A percentile compares a stretch with the other conserved stretches of the same genome.
These are phyloP conservation scores for Beverwykella pulmonaria DNA, from an alignment of 495 filamentous ascomycete genomes.

Conservation along the genomic window DNA sequence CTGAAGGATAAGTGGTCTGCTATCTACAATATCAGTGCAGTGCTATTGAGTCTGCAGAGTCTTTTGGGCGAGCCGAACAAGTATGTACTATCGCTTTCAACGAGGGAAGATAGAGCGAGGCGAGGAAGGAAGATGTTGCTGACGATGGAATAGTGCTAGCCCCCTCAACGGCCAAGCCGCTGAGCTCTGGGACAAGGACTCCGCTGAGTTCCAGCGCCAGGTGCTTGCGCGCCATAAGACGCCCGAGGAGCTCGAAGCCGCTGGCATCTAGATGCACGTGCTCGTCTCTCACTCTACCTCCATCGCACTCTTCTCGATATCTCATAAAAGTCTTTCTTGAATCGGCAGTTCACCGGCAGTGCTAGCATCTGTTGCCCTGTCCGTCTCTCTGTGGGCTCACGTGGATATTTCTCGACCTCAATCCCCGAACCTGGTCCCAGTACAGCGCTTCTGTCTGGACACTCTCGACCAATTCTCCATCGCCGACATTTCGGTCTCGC, in stretches of 20 bases:
- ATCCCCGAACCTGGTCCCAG: background rate
- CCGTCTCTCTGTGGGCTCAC: background rate
- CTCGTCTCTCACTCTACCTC: background rate
- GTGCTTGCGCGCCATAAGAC: conserved; percentile 68
- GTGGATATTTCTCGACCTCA: background rate
- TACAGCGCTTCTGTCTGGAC: background rate
- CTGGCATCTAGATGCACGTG: background rate
- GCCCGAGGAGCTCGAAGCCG: conserved; percentile 52
- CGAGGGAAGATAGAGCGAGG: too few species aligned
- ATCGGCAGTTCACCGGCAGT: background rate
- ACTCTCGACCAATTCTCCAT: too few species aligned
- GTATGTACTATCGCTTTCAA: conserved; percentile 54
- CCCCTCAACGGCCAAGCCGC: conserved; percentile 96
- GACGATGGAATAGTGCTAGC: conserved; percentile 66
- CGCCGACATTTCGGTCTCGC: too few species aligned
- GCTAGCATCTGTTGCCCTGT: too few species aligned
- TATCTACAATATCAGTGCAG: conserved; percentile 91
- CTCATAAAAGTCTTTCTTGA: background rate
- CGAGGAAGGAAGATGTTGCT: too few species aligned
- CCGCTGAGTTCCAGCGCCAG: conserved; percentile 79
- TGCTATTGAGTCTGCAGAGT: conserved; percentile 91
- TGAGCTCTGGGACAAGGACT: conserved; percentile 90
- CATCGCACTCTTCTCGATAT: background rate
- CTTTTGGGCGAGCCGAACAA: conserved; percentile 97
- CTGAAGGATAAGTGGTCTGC: conserved; percentile 98